phyloP scores from a whole-genome alignment of 2,329 filamentous ascomycete genomes.

The Aspergillus clavatus region DNA sequence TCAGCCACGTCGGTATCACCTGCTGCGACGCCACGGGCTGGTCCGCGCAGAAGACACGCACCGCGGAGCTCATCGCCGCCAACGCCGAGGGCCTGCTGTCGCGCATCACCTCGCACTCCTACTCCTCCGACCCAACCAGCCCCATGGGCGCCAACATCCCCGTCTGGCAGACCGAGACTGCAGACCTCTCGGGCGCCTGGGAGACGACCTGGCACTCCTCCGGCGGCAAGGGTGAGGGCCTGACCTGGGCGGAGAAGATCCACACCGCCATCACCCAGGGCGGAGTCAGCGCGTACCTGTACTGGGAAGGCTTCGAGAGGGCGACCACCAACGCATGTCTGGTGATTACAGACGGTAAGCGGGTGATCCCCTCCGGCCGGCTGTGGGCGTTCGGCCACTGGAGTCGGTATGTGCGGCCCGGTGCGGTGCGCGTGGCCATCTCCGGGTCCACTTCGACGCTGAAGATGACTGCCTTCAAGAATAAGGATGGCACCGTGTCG shows the following conservation, averaged over 20 bases:
- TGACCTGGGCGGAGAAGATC: slow-evolving; percentile 20
- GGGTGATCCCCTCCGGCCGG: background rate
- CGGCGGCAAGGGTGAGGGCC: slow-evolving; percentile 29
- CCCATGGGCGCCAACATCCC: slow-evolving; percentile 40
- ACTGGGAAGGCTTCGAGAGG: background rate
- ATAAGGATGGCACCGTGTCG: background rate
- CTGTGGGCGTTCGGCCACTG: background rate
- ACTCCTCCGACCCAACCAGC: slow-evolving; percentile 38
- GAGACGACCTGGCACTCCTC: background rate
- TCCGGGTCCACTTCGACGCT: background rate
- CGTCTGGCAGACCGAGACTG: slow-evolving; percentile 52
- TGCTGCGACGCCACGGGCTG: slow-evolving; percentile 46
- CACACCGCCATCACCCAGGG: background rate
- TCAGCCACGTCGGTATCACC: slow-evolving; percentile 44
- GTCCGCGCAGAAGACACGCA: slow-evolving; percentile 32
- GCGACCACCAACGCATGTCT: background rate
- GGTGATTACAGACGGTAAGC: background rate
- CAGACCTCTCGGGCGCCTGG: slow-evolving; percentile 35
- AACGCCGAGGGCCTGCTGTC: slow-evolving; percentile 38
- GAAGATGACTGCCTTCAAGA: background rate
- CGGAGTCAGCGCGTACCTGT: background rate
- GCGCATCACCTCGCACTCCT: slow-evolving; percentile 42
- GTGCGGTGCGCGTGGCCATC: background rate
- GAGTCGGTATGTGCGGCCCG: background rate
- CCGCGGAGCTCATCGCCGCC: slow-evolving; percentile 10